Base-by-base conservation (phyloP, 768 basidiomycete genomes). In the Podaxis pistillaris region DNA sequence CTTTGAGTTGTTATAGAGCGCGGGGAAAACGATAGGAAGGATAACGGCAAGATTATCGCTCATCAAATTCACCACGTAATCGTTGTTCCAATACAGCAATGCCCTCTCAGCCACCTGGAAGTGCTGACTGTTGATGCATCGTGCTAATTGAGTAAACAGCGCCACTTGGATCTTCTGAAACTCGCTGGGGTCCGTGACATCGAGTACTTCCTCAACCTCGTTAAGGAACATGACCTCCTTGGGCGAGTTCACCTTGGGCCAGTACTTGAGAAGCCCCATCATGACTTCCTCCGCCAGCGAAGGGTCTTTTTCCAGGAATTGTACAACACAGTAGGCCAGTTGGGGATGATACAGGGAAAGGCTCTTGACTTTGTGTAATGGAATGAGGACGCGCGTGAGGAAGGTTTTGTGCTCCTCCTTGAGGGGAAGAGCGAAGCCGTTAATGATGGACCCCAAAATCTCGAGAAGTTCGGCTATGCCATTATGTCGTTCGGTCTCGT, bases 211-310 rank as follows among this genome's bases (percentile, higher is more conserved):
- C 76, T 99, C 97, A 58, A 99, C 94, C 79, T 99, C 97, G 76
- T 98, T 98, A 63, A 99, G 81, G 79, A 93, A 99, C 97, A 99
- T 99, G 75, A 98, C 97, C 72, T 99, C 97, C 79, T 99, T 99
- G 15, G 96, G 96, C 37, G 93, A 94, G 75, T 99, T 98, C 69
- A 99, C 97, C 76, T 98, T 98, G 36, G 97, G 97, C 97, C 97
- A 99, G 76, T 84, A 99, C 75, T 91, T 90, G 73, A 99, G 84
- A n/a, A 99, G 81, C 19, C 97, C 97, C 67, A 95, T 79, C 79
- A 98, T 91, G 30, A 99, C 97, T 41, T 98, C 96, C 77, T 98
- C 93, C 22, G 94, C 96, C 51, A 98, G 81, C 5, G 85, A 74
- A 2, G 94, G 83, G 65, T 98, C 97, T 79, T 99, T 99, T 75